Evolutionary conservation across 352 stramenopile species (phyloP).

Genomic region (Thalassiosira livingstoniorum): DNA sequence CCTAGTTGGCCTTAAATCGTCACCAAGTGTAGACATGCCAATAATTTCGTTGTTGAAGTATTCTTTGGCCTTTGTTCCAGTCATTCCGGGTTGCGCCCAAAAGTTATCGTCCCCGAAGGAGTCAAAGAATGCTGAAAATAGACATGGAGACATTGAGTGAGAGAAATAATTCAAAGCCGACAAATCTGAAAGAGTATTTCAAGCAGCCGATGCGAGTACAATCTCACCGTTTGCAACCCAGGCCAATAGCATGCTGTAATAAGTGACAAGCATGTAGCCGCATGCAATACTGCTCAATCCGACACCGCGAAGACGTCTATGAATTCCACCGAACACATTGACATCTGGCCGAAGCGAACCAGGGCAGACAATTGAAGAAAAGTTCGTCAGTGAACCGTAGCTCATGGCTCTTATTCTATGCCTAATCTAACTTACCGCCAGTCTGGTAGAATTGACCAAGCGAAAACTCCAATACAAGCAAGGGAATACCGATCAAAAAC

Average conservation of each 20-base stretch:
- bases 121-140: not conserved
- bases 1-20: slow-evolving; percentile 56
- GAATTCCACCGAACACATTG: slow-evolving; percentile 64
- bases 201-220: not conserved
- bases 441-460: not conserved
- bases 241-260: slow-evolving; percentile 55
- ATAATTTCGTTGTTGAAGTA: slow-evolving; percentile 67
- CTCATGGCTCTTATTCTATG: not conserved
- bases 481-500: slow-evolving; percentile 69
- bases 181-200: not conserved
- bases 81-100: slow-evolving; percentile 8
- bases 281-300: slow-evolving; percentile 61
- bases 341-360: slow-evolving; percentile 44
- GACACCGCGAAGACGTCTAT: slow-evolving; percentile 62
- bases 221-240: not conserved
- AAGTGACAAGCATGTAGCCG: slow-evolving; percentile 67
- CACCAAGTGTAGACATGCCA: slow-evolving; percentile 60
- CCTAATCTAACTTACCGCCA: not conserved
- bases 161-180: not conserved
- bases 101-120: slow-evolving; percentile 1
- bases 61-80: slow-evolving; percentile 27
- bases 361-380: not conserved
- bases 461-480: slow-evolving; percentile 30
- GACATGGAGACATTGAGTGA: not conserved
- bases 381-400: not conserved